Evolutionary conservation across 306 rosid species (phyloP), one percentile per base, ranked within the genome.

Genomic region (Betula pendula): DNA sequence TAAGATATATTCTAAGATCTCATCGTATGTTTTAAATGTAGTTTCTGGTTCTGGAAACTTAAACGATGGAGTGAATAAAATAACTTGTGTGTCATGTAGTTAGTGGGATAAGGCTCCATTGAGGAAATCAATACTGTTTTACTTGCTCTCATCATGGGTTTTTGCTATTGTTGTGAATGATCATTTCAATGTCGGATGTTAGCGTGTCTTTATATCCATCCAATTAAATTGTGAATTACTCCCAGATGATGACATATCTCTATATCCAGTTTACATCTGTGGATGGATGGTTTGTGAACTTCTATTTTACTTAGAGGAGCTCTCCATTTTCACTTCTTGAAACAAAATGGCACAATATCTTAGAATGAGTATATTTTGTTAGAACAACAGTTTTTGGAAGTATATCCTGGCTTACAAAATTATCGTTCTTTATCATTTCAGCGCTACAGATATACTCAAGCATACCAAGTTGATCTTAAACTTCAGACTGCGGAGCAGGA

Each of bases 361-460:
- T 38, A 38, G 42, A 5, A 38, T 38, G 42, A 38, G 42, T 6
- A 38, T 38, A 38, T 38, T 38, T 38, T 24, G 27, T 72, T 75
- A 43, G 51, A 56, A 43, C 53, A 31, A 48, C 56, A 29, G 59
- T 76, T 71, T 49, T 75, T 59, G 33, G 56, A 16, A 16, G 68
- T 35, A 68, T 53, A 12, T 71, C 55, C 29, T 73, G 72, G 84
- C 80, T 71, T 67, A 74, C 44, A 47, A 55, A 75, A 48, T 78
- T 81, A 33, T 82, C 33, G 58, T 60, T 81, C 72, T 76, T 40
- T 81, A 44, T 56, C 43, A 66, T 84, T 88, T 85, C 97, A 96
- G 99, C 93, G 98, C 15, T 85, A 87, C 82, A 79, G 97, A 71
- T 93, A 89, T 75, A 81, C 87, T 48, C 93, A 91, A 81, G 99